A percentile compares a stretch with the other conserved stretches of the same genome.
These are phyloP conservation scores for Akanthomyces dipterigenus DNA, from an alignment of 2,329 filamentous ascomycete genomes.

Conservation along the genomic window DNA sequence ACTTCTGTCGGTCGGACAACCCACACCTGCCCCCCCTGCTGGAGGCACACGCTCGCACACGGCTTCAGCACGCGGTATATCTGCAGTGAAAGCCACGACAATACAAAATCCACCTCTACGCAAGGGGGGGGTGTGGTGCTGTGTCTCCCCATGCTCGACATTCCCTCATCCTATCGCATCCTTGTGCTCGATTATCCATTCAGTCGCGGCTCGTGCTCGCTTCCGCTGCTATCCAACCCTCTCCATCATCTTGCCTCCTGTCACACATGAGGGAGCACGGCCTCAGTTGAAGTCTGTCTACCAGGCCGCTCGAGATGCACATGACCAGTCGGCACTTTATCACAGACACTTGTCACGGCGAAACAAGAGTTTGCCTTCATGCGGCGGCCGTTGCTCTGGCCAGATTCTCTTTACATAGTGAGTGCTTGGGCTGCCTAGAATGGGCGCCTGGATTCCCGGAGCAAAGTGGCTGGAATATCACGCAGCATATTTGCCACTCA, in stretches of 20 bases:
- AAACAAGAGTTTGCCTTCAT: neutral
- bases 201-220: no score
- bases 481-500: slow-evolving; percentile 9
- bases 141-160: neutral
- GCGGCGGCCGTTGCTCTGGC: neutral
- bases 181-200: neutral
- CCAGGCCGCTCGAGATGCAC: neutral
- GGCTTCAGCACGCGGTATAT: neutral
- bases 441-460: neutral
- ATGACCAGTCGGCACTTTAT: neutral
- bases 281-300: neutral
- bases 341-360: neutral
- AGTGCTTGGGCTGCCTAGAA: neutral
- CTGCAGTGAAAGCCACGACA: slow-evolving; percentile 7
- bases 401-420: neutral
- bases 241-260: neutral
- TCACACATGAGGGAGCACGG: neutral
- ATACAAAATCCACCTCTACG: slow-evolving; percentile 1
- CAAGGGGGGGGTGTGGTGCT: neutral
- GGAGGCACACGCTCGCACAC: neutral
- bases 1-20: neutral
- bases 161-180: neutral
- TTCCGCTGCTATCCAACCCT: neutral
- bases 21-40: neutral
- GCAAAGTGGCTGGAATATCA: neutral